A percentile compares a stretch with the other conserved stretches of the same genome.
phyloP scores from a whole-genome alignment of 2,329 filamentous ascomycete genomes.

The Fusarium coffeatum region DNA sequence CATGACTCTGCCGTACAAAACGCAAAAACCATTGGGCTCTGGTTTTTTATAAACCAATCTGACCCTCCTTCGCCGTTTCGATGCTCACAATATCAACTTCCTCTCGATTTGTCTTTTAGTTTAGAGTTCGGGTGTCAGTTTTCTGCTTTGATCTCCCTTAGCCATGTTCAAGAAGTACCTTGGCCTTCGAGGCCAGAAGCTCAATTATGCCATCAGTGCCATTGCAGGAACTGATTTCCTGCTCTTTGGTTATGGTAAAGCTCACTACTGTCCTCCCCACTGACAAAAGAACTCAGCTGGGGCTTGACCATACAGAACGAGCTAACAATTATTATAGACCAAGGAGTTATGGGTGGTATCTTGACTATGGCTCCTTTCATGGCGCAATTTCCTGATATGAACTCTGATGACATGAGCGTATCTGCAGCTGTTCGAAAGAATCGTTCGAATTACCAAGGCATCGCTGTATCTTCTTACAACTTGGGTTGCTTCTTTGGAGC shows the following conservation, averaged over 20 bases:
- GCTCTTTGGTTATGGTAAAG: slow-evolving; percentile 66
- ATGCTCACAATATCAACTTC: slow-evolving; percentile 1
- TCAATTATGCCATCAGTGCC: slow-evolving; percentile 77
- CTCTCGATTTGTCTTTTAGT: background rate
- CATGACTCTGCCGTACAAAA: slow-evolving; percentile 37
- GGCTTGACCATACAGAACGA: background rate
- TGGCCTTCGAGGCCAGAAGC: slow-evolving; percentile 71
- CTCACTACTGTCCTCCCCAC: background rate
- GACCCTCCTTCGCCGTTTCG: slow-evolving; percentile 10
- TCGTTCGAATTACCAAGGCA: slow-evolving; percentile 65
- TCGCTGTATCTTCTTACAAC: slow-evolving; percentile 67
- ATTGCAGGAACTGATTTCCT: slow-evolving; percentile 80
- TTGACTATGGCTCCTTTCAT: slow-evolving; percentile 74
- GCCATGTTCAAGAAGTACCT: slow-evolving; percentile 62
- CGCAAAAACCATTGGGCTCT: slow-evolving; percentile 1
- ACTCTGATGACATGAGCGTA: slow-evolving; percentile 56
- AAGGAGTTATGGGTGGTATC: slow-evolving; percentile 81
- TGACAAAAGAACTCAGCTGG: background rate
- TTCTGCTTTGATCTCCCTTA: background rate
- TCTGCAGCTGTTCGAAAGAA: slow-evolving; percentile 50
- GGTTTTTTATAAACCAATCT: slow-evolving; percentile 35
- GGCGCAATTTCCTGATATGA: slow-evolving; percentile 65
- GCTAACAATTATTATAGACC: slow-evolving; percentile 62
- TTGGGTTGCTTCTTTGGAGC: slow-evolving; percentile 72
- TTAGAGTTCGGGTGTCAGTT: slow-evolving; percentile 7